Percentiles rank a stretch among this genome's conserved stretches.
Conservation (phyloP, 192 early-diverging fungal species). For the Podila epigama region DNA sequence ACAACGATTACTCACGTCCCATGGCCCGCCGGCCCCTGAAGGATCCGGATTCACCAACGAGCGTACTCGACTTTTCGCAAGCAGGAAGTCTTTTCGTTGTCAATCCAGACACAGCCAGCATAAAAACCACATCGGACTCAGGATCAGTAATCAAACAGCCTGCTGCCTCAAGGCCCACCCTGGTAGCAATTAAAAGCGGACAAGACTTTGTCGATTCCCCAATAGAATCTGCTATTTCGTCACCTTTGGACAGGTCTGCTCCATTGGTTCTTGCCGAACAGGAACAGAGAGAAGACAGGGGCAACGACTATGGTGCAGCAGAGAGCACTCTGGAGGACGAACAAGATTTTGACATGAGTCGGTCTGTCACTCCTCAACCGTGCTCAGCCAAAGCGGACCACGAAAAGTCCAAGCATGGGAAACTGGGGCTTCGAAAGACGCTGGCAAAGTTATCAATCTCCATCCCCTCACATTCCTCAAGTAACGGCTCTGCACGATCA, state of each 20-base stretch:
- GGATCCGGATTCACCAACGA: slow-evolving; percentile 41
- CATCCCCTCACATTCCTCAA: slow-evolving; percentile 18
- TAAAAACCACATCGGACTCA: neutral
- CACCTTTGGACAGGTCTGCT: slow-evolving; percentile 13
- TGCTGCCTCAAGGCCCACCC: neutral
- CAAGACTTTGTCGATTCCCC: neutral
- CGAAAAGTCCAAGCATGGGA: slow-evolving; percentile 17
- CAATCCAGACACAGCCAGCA: slow-evolving; percentile 27
- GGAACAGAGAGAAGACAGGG: neutral
- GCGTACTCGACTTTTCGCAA: slow-evolving; percentile 42
- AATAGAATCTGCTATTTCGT: neutral
- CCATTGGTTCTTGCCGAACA: slow-evolving; percentile 11
- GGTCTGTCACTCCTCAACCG: neutral
- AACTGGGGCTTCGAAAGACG: slow-evolving; percentile 32
- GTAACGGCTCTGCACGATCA: neutral
- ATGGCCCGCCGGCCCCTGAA: slow-evolving; percentile 16
- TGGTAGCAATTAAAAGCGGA: neutral
- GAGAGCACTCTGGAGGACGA: neutral
- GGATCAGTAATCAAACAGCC: neutral
- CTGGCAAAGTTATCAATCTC: slow-evolving; percentile 38
- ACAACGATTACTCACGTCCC: neutral
- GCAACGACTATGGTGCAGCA: neutral
- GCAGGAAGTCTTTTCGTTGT: slow-evolving; percentile 45
- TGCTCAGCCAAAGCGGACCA: slow-evolving; percentile 1
- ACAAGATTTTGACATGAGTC: slow-evolving; percentile 32